Base-by-base conservation (phyloP, 1,139 yeast genomes). In the Arxiozyma slooffiae region DNA sequence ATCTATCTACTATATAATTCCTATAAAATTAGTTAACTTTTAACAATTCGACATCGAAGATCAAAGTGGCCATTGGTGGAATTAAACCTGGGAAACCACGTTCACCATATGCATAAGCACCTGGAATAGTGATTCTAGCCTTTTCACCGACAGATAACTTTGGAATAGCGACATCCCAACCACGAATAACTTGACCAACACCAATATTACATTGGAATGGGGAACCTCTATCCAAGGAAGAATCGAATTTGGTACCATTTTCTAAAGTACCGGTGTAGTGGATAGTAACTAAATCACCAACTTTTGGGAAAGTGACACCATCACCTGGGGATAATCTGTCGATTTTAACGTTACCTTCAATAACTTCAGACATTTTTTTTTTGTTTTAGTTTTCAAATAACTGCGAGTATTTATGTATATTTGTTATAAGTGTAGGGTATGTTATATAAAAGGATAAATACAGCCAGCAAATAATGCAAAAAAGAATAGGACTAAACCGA, bases 41-140 rank as follows among this genome's bases (percentile, higher is more conserved):
- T 64, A 90, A 74, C 70, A 90, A 80, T 73, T 90, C 96, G 57
- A 90, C 97, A 64, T 89, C 97, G 63, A 90, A 90, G 61, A 87
- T 74, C 71, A 92, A 79, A 58, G 96, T 89, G 56, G 97, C 95
- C 70, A 88, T 87, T 60, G 97, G 96, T 57, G 97, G 97, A 67
- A 92, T 92, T 64, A 87, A 76, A 59, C 96, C 95, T 57, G 97
- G 97, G 81, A 85, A 87, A 47, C 97, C 97, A 71, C 95, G 83
- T 58, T 80, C 77, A 56, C 97, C 97, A 72, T 92, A 92, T 59
- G 95, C 98, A 71, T 87, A 85, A 63, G 85, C 82, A 55, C 96
- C 92, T 61, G 97, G 95, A 63, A 90, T 88, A 62, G 94, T 88
- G 68, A 92, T 76, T 68, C 84, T 79, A 51, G 97, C 95, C 75